Evolutionary conservation across 306 rosid genomes (phyloP), one percentile per base, ranked within the genome.

Genomic region (Pterocarpus santalinus): DNA sequence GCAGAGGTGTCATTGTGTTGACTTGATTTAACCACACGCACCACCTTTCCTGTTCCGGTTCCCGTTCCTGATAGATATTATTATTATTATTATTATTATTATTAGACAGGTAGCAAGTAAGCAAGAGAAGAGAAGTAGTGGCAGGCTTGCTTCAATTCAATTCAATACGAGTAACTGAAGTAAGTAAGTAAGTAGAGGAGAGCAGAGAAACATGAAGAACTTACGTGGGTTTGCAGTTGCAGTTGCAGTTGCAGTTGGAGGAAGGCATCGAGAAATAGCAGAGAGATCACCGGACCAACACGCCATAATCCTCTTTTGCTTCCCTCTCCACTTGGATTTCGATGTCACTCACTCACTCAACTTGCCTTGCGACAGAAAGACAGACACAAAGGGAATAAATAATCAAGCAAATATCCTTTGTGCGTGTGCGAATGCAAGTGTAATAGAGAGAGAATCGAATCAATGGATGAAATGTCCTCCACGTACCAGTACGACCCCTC

Each of bases 241-340:
- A 22, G 28, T 22, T 22, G 28, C 28, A 22, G 28, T 22, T 22
- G 28, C 28, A 22, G 28, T 22, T 22, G 58, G 34, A 36, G 71
- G 44, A 79, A 79, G 8, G 55, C 83, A 79, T 22, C 32, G 77
- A 70, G 71, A 72, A 46, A 79, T 17, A 22, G 44, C 4, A 47
- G 77, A 69, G 61, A 55, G 8, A 55, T n/a, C 16, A 55, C 17
- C 3, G 12, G 57, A 51, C 3, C 13, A 47, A 47, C 58, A 13
- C 78, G 64, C 83, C 83, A 79, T 79, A 32, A 32, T 8, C 61
- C 57, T 51, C 57, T 51, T 51, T 51, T 13, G 6, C 17, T 13
- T 4, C 2, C 53, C 4, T 46, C 14, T 49, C 57, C 57, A 51
- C 14, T 13, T 14, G 1, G 16, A 43, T 43, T 6, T 43, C 10